These are phyloP conservation scores for Boletus edulis DNA, from an alignment of 768 basidiomycete species.

Conservation along the genomic window DNA sequence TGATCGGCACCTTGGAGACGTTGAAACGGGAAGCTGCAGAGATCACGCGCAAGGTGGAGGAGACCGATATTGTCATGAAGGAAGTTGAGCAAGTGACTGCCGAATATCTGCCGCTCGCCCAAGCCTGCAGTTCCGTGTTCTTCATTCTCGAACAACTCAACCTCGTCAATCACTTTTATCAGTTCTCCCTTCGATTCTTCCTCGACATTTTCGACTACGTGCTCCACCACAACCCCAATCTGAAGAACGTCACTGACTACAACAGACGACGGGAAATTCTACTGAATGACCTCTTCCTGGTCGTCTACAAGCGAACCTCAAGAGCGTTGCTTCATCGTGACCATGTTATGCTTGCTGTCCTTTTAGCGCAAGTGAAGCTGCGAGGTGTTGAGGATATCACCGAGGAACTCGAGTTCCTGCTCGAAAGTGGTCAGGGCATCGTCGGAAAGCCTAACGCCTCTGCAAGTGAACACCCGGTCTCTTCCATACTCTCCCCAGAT, in stretches of 20 bases:
- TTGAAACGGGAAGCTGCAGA: constrained; percentile 96
- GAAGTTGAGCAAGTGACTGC: constrained; percentile 96
- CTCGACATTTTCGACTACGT: constrained; percentile 97
- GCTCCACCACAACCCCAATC: constrained; percentile 87
- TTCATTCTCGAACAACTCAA: constrained; percentile 96
- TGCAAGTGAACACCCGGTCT: constrained; percentile 36
- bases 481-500: constrained; percentile 57
- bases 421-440: constrained; percentile 79
- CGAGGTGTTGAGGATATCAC: constrained; percentile 74
- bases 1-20: constrained; percentile 93
- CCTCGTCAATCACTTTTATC: constrained; percentile 95
- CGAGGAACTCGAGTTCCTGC: constrained; percentile 88
- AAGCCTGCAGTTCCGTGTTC: constrained; percentile 95
- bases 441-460: constrained; percentile 35
- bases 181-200: constrained; percentile 98
- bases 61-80: constrained; percentile 93
- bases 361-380: constrained; percentile 86
- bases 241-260: constrained; percentile 75
- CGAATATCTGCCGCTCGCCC: constrained; percentile 91
- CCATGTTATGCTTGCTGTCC: constrained; percentile 85
- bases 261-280: constrained; percentile 73
- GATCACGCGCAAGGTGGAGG: constrained; percentile 92
- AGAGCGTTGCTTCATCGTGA: constrained; percentile 88
- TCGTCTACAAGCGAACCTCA: constrained; percentile 86
- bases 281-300: constrained; percentile 83